Evolutionary conservation across 306 rosid genomes (phyloP), one percentile per base, ranked within the genome.

Genomic region (Rosa lucieae): DNA sequence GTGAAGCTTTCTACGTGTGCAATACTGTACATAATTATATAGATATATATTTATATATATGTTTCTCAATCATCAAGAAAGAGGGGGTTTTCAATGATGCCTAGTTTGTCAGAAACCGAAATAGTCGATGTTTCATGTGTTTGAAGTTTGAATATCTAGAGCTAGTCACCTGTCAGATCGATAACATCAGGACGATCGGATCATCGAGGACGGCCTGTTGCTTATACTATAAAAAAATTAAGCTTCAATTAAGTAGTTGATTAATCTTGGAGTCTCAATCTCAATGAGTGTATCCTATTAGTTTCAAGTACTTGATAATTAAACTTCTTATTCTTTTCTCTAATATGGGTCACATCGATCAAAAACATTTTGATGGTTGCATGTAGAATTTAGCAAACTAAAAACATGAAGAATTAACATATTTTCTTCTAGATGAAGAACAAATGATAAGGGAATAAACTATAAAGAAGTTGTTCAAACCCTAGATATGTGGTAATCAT

Each of bases 41-140:
- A 8, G 17, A 23, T 12, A 23, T 21, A 9, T 40, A 26, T 74
- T 10, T 73, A 52, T 23, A 6, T 58, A 26, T 83, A 73, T 88
- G 85, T 89, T 87, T 88, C 84, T 86, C 86, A 86, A 83, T 89
- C 90, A 89, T 84, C 85, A 89, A 84, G 87, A 84, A 78, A 90
- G 63, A 55, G 66, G 12, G 84, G 84, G 70, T 80, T 84, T 82
- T 84, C 80, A 76, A 52, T 52, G 29, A 81, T 79, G 42, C 56
- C 77, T 78, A 72, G 77, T 75, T 83, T 79, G 66, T 81, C 55
- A 48, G 75, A 78, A 82, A 84, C 80, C 51, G 68, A 81, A 78
- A 67, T 67, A 76, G 71, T 73, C 80, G 76, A 75, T 75, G 70
- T 79, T 58, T 43, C 53, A 42, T 13, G 49, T 6, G 42, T 42